These are phyloP conservation scores for Thermochaetoides thermophila DNA, from an alignment of 495 filamentous ascomycete species.

Conservation along the genomic window DNA sequence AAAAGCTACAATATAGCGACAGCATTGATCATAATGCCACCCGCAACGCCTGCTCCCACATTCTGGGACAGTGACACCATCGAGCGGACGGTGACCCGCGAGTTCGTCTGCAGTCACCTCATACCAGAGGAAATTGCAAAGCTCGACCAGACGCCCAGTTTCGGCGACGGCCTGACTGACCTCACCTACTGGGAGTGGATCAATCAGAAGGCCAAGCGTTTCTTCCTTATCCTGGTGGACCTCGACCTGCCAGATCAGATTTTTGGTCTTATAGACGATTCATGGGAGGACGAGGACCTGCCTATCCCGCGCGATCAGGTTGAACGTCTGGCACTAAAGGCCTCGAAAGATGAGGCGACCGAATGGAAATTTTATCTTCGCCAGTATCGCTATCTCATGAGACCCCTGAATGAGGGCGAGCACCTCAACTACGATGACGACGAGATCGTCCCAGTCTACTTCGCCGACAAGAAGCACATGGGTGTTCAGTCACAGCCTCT, in stretches of 20 bases:
- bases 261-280: conserved; percentile 71
- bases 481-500: conserved; percentile 31
- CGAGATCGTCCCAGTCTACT: conserved; percentile 67
- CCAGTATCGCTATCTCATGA: conserved; percentile 70
- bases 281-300: conserved; percentile 79
- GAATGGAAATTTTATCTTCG: conserved; percentile 63
- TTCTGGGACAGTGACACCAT: conserved; percentile 79
- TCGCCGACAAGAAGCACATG: conserved; percentile 40
- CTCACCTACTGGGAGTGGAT: conserved; percentile 93
- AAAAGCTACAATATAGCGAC: too few relatives aligned
- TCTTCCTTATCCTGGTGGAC: conserved; percentile 72
- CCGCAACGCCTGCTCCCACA: conserved; percentile 15
- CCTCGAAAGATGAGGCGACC: conserved; percentile 42
- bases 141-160: conserved; percentile 55
- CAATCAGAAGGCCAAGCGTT: conserved; percentile 54
- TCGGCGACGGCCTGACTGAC: conserved; percentile 80
- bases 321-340: conserved; percentile 48
- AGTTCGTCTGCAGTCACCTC: conserved; percentile 54
- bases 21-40: background rate
- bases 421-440: conserved; percentile 61
- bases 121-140: conserved; percentile 47
- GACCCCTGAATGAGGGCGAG: conserved; percentile 51
- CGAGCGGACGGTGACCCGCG: conserved; percentile 51
- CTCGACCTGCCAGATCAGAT: conserved; percentile 73
- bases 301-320: conserved; percentile 63